phyloP scores from a whole-genome alignment of 495 filamentous ascomycete genomes.

The Rhypophila decipiens region DNA sequence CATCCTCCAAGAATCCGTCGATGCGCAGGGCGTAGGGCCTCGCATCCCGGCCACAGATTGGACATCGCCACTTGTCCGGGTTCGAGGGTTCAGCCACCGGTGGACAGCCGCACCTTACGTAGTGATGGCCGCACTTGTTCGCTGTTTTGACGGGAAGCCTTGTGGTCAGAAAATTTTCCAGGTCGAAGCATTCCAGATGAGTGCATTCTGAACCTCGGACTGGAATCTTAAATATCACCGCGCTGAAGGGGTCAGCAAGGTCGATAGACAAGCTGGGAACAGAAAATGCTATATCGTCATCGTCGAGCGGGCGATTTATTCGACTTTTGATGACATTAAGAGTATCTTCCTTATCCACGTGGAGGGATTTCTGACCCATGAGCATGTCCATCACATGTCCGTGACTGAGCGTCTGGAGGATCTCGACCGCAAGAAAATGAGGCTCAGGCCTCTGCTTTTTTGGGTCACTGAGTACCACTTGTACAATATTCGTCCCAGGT shows the following conservation, averaged over 20 bases:
- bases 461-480: constrained; percentile 43
- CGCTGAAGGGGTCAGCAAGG: constrained; percentile 70
- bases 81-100: constrained; percentile 40
- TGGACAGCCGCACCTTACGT: constrained; percentile 23
- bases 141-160: constrained; percentile 42
- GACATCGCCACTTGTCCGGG: constrained; percentile 77
- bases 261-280: constrained; percentile 60
- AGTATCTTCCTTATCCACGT: no score
- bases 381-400: constrained; percentile 40
- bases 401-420: constrained; percentile 49
- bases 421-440: constrained; percentile 58
- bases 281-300: constrained; percentile 65
- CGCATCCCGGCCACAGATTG: constrained; percentile 64
- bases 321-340: constrained; percentile 45
- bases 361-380: constrained; percentile 22
- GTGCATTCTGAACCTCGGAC: constrained; percentile 53
- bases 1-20: constrained; percentile 62
- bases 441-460: constrained; percentile 28
- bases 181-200: constrained; percentile 85
- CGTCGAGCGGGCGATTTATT: constrained; percentile 33
- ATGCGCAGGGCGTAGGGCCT: constrained; percentile 61
- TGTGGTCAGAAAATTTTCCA: constrained; percentile 69
- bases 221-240: constrained; percentile 61
- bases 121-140: constrained; percentile 21
- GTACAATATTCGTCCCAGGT: constrained; percentile 52